These are phyloP conservation scores for Penicillium bialowiezense DNA, from an alignment of 495 filamentous ascomycete genomes.

Conservation along the genomic window DNA sequence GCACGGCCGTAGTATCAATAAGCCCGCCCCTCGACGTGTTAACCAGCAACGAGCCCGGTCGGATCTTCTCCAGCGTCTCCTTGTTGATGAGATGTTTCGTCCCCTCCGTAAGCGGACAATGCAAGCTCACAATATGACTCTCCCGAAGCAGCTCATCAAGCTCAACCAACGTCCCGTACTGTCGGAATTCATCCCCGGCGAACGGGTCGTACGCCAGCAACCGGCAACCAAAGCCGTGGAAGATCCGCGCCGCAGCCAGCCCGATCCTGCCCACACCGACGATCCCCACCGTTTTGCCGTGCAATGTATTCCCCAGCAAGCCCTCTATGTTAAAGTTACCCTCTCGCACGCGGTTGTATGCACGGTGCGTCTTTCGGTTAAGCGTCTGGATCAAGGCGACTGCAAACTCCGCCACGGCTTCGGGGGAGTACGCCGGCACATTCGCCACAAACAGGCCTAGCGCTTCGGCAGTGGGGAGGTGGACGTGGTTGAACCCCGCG, in stretches of 20 bases:
- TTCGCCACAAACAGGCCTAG: slow-evolving; percentile 63
- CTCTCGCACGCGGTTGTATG: slow-evolving; percentile 70
- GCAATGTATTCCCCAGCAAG: slow-evolving; percentile 57
- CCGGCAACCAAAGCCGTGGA: slow-evolving; percentile 59
- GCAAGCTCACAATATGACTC: slow-evolving; percentile 60
- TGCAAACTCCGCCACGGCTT: slow-evolving; percentile 71
- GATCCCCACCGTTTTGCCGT: slow-evolving; percentile 55
- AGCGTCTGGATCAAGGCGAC: slow-evolving; percentile 65
- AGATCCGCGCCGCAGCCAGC: slow-evolving; percentile 40
- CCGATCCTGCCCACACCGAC: slow-evolving; percentile 38
- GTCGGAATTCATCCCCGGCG: slow-evolving; percentile 39
- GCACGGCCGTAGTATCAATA: slow-evolving; percentile 56
- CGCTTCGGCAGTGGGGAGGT: slow-evolving; percentile 52
- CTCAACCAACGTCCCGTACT: slow-evolving; percentile 52
- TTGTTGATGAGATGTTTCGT: slow-evolving; percentile 62
- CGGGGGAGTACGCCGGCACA: slow-evolving; percentile 67
- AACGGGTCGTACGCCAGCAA: slow-evolving; percentile 60
- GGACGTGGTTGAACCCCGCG: slow-evolving; percentile 69
- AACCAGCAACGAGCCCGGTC: slow-evolving; percentile 58
- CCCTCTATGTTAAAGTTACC: slow-evolving; percentile 68
- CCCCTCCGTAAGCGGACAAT: slow-evolving; percentile 59
- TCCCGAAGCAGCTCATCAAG: slow-evolving; percentile 52
- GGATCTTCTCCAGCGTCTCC: slow-evolving; percentile 50
- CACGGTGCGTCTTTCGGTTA: slow-evolving; percentile 68
- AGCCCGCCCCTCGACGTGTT: slow-evolving; percentile 67